A percentile compares a stretch with the other conserved stretches of the same genome.
These are phyloP conservation scores for Favolaschia claudopus DNA, from an alignment of 768 basidiomycete species.

Conservation along the genomic window DNA sequence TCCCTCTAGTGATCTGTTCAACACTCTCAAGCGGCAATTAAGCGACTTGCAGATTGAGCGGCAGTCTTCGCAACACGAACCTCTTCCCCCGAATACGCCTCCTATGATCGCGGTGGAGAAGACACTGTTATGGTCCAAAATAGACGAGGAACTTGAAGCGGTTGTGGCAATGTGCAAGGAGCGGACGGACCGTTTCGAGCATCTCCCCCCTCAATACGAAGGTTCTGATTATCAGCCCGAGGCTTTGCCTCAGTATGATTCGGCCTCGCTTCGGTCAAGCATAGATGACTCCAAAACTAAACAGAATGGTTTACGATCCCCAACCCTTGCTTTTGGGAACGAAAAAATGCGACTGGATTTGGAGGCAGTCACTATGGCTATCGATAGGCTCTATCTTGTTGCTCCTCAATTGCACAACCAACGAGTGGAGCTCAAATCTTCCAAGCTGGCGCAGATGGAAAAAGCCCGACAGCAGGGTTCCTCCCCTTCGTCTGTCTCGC, in stretches of 20 bases:
- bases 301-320: constrained; percentile 33
- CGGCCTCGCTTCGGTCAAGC: constrained; percentile 40
- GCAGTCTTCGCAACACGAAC: constrained; percentile 49
- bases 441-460: constrained; percentile 78
- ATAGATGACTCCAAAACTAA: constrained; percentile 46
- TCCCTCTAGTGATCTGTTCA: constrained; percentile 54
- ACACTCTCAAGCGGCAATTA: constrained; percentile 71
- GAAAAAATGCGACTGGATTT: constrained; percentile 91
- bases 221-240: constrained; percentile 45
- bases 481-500: constrained; percentile 29
- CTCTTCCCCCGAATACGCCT: constrained; percentile 45
- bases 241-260: constrained; percentile 65
- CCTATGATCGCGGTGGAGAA: constrained; percentile 63
- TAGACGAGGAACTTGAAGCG: constrained; percentile 77
- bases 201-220: constrained; percentile 59
- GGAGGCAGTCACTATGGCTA: constrained; percentile 85
- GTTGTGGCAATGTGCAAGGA: constrained; percentile 73
- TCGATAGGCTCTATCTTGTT: constrained; percentile 86
- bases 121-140: constrained; percentile 75
- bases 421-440: constrained; percentile 84
- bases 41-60: constrained; percentile 71
- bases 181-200: constrained; percentile 52
- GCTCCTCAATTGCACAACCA: constrained; percentile 92
- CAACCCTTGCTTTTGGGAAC: constrained; percentile 36
- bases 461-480: constrained; percentile 60